Evolutionary conservation across 2,329 filamentous ascomycete genomes (phyloP).

Genomic region (Leptographium galeiforme): DNA sequence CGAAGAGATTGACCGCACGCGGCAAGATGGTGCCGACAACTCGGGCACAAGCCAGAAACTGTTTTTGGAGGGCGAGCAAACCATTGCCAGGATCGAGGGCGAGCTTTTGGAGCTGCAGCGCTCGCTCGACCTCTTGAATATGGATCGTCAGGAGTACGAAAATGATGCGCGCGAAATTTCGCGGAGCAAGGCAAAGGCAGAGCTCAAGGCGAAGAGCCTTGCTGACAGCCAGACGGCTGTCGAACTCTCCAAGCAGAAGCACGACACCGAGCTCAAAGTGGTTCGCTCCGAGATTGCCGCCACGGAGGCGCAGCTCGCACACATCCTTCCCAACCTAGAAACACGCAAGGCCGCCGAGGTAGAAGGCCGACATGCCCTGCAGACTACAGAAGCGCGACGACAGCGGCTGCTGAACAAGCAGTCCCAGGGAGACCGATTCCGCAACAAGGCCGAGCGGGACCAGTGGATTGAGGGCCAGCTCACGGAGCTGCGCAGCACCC

Average conservation of each 20-base stretch:
- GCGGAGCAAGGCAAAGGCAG: slow-evolving; percentile 68
- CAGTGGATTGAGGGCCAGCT: slow-evolving; percentile 71
- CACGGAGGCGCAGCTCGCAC: slow-evolving; percentile 63
- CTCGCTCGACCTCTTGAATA: slow-evolving; percentile 68
- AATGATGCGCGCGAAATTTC: slow-evolving; percentile 76
- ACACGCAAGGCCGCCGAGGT: slow-evolving; percentile 60
- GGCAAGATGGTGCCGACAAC: slow-evolving; percentile 71
- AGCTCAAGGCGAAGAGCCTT: slow-evolving; percentile 71
- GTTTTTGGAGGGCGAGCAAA: slow-evolving; percentile 66
- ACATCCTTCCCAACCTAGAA: slow-evolving; percentile 66
- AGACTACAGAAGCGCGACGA: slow-evolving; percentile 60
- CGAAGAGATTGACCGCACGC: slow-evolving; percentile 68
- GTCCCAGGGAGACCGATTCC: slow-evolving; percentile 74
- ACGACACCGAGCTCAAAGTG: slow-evolving; percentile 56
- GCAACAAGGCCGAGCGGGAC: slow-evolving; percentile 78
- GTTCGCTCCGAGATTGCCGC: slow-evolving; percentile 61
- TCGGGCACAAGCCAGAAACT: slow-evolving; percentile 68
- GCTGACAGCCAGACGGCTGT: slow-evolving; percentile 70
- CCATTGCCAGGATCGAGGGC: slow-evolving; percentile 61
- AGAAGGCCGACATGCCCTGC: slow-evolving; percentile 56
- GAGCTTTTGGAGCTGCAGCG: slow-evolving; percentile 71
- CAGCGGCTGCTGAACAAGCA: slow-evolving; percentile 85
- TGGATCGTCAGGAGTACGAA: slow-evolving; percentile 79
- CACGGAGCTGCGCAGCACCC: slow-evolving; percentile 59
- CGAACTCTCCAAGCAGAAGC: slow-evolving; percentile 57